These are phyloP conservation scores for Lactarius sanguifluus DNA, from an alignment of 768 basidiomycete genomes.

Conservation along the genomic window DNA sequence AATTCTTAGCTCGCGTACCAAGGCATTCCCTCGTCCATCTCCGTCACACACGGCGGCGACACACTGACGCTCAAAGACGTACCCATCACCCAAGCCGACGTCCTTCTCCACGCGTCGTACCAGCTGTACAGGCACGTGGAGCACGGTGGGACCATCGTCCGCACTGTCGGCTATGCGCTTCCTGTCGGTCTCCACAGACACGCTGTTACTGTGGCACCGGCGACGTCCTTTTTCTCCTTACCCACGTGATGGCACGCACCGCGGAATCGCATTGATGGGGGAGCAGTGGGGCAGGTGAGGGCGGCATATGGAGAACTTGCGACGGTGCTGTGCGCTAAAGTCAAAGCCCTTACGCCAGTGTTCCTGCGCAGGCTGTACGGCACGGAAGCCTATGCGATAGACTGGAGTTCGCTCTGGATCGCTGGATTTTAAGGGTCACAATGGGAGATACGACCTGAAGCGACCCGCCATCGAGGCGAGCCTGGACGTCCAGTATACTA, in stretches of 20 bases:
- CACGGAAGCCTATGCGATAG: background rate
- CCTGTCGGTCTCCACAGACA: background rate
- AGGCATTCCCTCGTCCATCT: too few relatives aligned
- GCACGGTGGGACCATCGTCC: background rate
- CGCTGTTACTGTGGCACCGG: background rate
- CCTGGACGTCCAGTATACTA: background rate
- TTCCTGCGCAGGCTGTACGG: background rate
- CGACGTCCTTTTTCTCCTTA: background rate
- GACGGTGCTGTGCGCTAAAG: background rate
- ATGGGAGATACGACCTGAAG: background rate
- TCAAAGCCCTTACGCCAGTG: background rate
- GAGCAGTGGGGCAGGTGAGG: background rate
- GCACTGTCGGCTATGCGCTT: background rate
- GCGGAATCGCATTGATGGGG: background rate
- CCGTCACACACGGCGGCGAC: too few relatives aligned
- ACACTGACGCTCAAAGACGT: background rate
- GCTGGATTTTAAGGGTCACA: background rate
- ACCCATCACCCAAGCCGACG: background rate
- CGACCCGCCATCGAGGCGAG: background rate
- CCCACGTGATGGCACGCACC: too few relatives aligned
- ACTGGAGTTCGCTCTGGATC: background rate
- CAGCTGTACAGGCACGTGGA: background rate
- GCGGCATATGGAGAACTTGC: background rate
- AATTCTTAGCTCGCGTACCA: too few relatives aligned
- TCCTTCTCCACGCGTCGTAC: background rate